Conservation (phyloP, 108 stramenopile species). For the Fistulifera solaris region DNA sequence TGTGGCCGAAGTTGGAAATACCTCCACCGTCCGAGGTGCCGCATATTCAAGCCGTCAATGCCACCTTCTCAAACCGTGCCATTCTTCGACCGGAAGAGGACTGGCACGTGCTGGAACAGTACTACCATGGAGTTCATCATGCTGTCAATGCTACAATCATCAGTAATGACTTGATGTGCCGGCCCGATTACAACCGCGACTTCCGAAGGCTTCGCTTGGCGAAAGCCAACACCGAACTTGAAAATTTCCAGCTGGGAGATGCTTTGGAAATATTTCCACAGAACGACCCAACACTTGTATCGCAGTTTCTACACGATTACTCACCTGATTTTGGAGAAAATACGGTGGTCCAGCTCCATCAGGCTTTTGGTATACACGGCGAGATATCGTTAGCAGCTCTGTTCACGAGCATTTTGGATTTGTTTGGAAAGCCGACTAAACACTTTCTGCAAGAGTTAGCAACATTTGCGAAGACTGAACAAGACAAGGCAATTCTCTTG, state of each 20-base stretch:
- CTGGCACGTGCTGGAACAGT: conserved; percentile 17
- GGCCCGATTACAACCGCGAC: conserved; percentile 46
- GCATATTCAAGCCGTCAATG: conserved; percentile 37
- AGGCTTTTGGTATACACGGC: conserved; percentile 38
- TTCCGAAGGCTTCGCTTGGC: conserved; percentile 37
- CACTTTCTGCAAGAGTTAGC: conserved; percentile 54
- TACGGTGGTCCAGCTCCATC: conserved; percentile 39
- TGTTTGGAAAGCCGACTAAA: conserved; percentile 58
- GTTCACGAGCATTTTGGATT: conserved; percentile 50
- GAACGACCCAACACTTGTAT: conserved; percentile 39
- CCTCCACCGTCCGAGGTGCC: conserved; percentile 44
- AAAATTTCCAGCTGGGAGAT: conserved; percentile 47
- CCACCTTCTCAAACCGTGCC: conserved; percentile 36
- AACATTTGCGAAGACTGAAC: conserved; percentile 40
- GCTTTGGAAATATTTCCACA: conserved; percentile 58
- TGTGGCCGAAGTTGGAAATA: conserved; percentile 44
- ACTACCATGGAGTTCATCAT: conserved; percentile 19
- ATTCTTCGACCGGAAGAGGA: conserved; percentile 29
- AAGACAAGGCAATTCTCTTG: conserved; percentile 36
- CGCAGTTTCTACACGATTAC: conserved; percentile 43
- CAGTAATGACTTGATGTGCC: conserved; percentile 29
- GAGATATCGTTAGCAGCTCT: conserved; percentile 40
- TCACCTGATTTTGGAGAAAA: conserved; percentile 41
- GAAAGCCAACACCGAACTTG: conserved; percentile 7
- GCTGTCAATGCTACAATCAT: conserved; percentile 20